phyloP scores from a whole-genome alignment of 441 rosid species.

The Bocquillonia castaneifolia region DNA sequence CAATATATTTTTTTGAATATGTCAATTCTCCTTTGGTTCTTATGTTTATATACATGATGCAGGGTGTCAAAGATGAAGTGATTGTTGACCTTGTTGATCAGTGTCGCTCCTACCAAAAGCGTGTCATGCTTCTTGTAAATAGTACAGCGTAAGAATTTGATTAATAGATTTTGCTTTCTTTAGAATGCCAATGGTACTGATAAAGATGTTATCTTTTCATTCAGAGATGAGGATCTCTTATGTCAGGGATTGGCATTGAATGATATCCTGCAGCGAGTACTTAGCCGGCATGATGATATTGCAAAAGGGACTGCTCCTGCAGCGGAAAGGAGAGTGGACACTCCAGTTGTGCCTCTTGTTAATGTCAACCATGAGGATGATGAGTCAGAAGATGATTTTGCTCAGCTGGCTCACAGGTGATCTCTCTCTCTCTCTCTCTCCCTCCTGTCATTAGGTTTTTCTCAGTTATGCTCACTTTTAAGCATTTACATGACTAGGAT shows the following conservation, averaged over 20 bases:
- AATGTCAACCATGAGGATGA: conserved; percentile 74
- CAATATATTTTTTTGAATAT: background rate
- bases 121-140: conserved; percentile 80
- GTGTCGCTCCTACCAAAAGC: conserved; percentile 81
- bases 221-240: conserved; percentile 81
- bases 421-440: too few relatives aligned
- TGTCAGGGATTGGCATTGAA: conserved; percentile 78
- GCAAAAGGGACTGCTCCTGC: conserved; percentile 45
- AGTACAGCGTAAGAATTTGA: conserved; percentile 52
- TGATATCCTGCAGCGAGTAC: conserved; percentile 82
- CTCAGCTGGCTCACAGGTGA: conserved; percentile 83
- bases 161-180: background rate
- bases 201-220: conserved; percentile 11
- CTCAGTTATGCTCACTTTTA: background rate
- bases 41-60: conserved; percentile 24
- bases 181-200: conserved; percentile 15
- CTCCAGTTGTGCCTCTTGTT: conserved; percentile 51
- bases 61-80: conserved; percentile 82
- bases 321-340: conserved; percentile 29
- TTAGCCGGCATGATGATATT: conserved; percentile 75
- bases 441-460: conserved; percentile 4
- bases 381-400: conserved; percentile 87
- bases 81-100: conserved; percentile 91
- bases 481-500: background rate
- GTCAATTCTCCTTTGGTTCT: background rate